Conservation (phyloP, 371 early-diverging fungal species). For the Syncephalastrum sp. region DNA sequence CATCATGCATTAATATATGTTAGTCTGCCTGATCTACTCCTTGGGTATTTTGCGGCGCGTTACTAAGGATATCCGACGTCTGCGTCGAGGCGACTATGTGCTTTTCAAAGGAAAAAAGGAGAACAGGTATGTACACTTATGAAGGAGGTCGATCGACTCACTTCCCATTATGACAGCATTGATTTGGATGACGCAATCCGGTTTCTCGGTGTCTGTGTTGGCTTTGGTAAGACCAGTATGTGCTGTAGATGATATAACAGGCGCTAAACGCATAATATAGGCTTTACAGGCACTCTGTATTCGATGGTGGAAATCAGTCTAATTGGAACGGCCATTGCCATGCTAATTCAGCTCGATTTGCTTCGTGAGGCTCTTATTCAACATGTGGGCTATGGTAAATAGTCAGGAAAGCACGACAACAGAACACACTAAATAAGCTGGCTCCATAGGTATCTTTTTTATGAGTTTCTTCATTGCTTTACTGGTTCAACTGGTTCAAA, state of each 20-base stretch:
- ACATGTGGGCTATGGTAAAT: conserved; percentile 29
- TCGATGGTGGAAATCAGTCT: conserved; percentile 40
- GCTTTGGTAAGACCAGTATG: conserved; percentile 30
- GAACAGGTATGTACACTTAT: conserved; percentile 27
- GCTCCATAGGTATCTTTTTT: conserved; percentile 31
- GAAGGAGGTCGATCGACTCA: neutral
- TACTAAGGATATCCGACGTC: conserved; percentile 41
- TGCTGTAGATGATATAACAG: no score
- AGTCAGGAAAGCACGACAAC: neutral
- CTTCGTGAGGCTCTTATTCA: conserved; percentile 29
- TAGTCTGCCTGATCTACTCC: conserved; percentile 41
- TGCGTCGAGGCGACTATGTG: conserved; percentile 44
- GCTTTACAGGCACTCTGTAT: conserved; percentile 48
- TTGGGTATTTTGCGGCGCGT: conserved; percentile 43
- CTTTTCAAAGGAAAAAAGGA: conserved; percentile 48
- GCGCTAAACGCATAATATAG: conserved; percentile 6
- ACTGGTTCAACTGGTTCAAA: conserved; percentile 44
- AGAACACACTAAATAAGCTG: no score
- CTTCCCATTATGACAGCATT: conserved; percentile 19
- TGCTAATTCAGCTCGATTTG: conserved; percentile 32
- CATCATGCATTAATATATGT: neutral
- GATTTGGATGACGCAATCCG: conserved; percentile 51
- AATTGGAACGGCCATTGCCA: conserved; percentile 32
- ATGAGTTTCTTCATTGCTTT: conserved; percentile 47
- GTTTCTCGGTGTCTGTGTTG: conserved; percentile 44